Evolutionary conservation across 1,284 basidiomycete species (phyloP).

Genomic region (Cryptococcus sp.): DNA sequence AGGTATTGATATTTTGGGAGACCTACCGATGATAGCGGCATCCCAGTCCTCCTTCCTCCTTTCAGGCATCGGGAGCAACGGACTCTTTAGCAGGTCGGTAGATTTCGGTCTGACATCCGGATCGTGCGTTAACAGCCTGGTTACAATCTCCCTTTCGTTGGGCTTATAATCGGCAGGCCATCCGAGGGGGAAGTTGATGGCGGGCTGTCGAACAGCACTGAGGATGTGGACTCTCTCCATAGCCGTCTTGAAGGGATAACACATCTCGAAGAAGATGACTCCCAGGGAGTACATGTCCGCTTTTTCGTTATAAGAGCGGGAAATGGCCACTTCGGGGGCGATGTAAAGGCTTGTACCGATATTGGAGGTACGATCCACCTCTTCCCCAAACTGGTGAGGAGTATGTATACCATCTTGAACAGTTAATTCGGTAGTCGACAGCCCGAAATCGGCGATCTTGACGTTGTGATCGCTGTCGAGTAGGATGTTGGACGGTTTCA

Average conservation of each 20-base stretch:
- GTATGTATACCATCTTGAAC: constrained; percentile 68
- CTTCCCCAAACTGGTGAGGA: constrained; percentile 13
- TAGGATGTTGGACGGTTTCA: constrained; percentile 89
- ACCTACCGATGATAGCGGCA: constrained; percentile 39
- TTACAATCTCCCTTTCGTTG: constrained; percentile 61
- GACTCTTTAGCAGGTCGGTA: constrained; percentile 78
- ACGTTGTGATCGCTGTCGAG: constrained; percentile 85
- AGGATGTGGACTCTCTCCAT: constrained; percentile 84
- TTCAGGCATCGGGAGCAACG: constrained; percentile 59
- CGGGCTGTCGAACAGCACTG: constrained; percentile 70
- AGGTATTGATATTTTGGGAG: constrained; percentile 60
- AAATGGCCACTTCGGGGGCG: constrained; percentile 71
- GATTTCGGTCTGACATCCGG: constrained; percentile 79
- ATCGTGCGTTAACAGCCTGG: constrained; percentile 79
- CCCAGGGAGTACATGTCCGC: constrained; percentile 96
- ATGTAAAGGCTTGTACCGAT: constrained; percentile 93
- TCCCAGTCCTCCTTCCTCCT: constrained; percentile 43
- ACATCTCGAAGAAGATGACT: constrained; percentile 98
- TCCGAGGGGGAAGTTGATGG: constrained; percentile 69
- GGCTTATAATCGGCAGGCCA: constrained; percentile 67
- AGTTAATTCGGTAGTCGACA: constrained; percentile 74
- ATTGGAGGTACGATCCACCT: constrained; percentile 58
- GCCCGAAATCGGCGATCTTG: constrained; percentile 95
- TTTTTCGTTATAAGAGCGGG: constrained; percentile 54
- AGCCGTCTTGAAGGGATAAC: constrained; percentile 80